Conservation (phyloP, 352 stramenopile genomes). For the Phytophthora crassamura region DNA sequence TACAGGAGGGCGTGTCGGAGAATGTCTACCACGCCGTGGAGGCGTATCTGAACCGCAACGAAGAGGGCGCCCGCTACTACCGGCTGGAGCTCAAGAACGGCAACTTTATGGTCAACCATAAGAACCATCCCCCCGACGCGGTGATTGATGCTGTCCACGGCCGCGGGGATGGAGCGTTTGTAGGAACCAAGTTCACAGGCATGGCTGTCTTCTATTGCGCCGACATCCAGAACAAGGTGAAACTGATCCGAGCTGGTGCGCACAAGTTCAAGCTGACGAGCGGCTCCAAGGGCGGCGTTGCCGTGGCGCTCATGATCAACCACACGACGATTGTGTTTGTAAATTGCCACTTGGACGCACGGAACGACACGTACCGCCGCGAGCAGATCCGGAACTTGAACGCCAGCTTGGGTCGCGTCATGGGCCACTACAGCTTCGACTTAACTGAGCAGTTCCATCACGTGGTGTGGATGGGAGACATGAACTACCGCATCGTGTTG, state of each 20-base stretch:
- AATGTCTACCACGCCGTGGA: conserved; percentile 85
- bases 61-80: conserved; percentile 61
- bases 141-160: conserved; percentile 84
- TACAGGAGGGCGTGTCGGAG: conserved; percentile 89
- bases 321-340: conserved; percentile 86
- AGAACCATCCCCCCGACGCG: conserved; percentile 67
- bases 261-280: conserved; percentile 88
- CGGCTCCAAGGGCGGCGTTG: conserved; percentile 84
- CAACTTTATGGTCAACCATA: conserved; percentile 71
- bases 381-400: conserved; percentile 88
- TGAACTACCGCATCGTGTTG: conserved; percentile 89
- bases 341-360: conserved; percentile 86
- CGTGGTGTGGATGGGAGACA: conserved; percentile 90
- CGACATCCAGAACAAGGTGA: conserved; percentile 62
- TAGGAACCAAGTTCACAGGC: conserved; percentile 88
- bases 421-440: conserved; percentile 85
- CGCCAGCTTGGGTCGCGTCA: conserved; percentile 73
- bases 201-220: conserved; percentile 80
- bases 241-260: conserved; percentile 72
- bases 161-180: conserved; percentile 81
- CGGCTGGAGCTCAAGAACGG: conserved; percentile 82
- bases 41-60: conserved; percentile 81
- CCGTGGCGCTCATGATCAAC: conserved; percentile 75
- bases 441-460: conserved; percentile 91
- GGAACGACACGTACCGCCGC: conserved; percentile 80